Conservation (phyloP, 257 asterid species). For the Solanum dulcamara region DNA sequence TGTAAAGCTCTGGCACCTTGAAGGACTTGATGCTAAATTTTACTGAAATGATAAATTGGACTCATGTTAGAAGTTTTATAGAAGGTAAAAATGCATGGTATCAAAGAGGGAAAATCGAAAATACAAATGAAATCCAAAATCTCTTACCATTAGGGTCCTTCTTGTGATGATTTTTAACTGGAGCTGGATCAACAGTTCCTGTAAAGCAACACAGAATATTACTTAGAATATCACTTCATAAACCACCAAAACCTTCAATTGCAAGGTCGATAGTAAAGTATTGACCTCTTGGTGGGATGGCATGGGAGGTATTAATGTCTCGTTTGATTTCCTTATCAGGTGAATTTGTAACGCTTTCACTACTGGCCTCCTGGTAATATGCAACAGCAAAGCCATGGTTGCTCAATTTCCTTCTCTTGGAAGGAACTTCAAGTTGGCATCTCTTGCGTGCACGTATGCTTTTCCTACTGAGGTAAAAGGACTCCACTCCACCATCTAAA, state of each 20-base stretch:
- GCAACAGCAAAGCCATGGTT: conserved; percentile 34
- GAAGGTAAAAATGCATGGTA: neutral
- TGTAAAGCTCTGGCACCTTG: conserved; percentile 86
- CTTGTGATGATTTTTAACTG: conserved; percentile 31
- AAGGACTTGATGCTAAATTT: conserved; percentile 85
- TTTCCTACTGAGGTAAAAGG: conserved; percentile 54
- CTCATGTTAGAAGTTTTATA: neutral
- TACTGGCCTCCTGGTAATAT: conserved; percentile 53
- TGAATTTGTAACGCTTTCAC: conserved; percentile 51
- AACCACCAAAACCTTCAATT: neutral
- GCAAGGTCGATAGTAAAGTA: neutral
- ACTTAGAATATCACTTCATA: conserved; percentile 7
- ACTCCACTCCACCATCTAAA: conserved; percentile 58
- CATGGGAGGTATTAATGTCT: conserved; percentile 4
- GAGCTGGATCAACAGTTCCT: conserved; percentile 33
- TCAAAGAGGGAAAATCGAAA: neutral
- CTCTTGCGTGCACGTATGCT: conserved; percentile 38
- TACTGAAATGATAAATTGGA: conserved; percentile 36
- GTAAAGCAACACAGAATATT: conserved; percentile 4
- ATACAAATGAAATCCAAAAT: neutral
- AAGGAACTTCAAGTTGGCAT: conserved; percentile 32
- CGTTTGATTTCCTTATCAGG: conserved; percentile 40
- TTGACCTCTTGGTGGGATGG: conserved; percentile 22
- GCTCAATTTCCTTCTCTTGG: conserved; percentile 67
- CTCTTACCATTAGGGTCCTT: conserved; percentile 53